Evolutionary conservation across 2,329 filamentous ascomycete species (phyloP).

Genomic region (Cytospora leucostoma): DNA sequence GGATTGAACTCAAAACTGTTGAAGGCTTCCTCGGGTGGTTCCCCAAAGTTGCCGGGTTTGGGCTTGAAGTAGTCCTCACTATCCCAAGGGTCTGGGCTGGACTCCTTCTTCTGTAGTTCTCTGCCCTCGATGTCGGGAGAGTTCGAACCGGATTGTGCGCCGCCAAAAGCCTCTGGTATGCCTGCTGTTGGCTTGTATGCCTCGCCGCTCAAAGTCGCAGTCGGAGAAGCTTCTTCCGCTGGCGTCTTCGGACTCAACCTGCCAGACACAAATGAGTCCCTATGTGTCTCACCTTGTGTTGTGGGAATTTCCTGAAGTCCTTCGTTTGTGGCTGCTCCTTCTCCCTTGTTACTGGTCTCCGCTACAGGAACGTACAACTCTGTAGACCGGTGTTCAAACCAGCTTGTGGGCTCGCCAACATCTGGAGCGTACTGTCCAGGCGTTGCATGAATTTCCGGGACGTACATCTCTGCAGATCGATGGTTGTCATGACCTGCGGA

Average conservation of each 20-base stretch:
- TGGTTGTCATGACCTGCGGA: background rate
- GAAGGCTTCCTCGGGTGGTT: slow-evolving; percentile 7
- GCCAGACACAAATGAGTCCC: background rate
- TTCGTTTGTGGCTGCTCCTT: background rate
- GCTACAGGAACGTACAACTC: slow-evolving; percentile 8
- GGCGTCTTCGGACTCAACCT: background rate
- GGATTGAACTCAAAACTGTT: slow-evolving; percentile 33
- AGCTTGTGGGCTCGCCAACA: background rate
- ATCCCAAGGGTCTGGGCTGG: slow-evolving; percentile 32
- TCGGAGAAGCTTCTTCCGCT: background rate
- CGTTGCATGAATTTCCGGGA: background rate
- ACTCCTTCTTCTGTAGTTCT: slow-evolving; percentile 24
- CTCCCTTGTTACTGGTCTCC: background rate
- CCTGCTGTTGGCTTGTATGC: background rate
- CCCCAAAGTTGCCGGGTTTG: slow-evolving; percentile 24
- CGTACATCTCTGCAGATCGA: slow-evolving; percentile 14
- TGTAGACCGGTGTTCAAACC: slow-evolving; percentile 1
- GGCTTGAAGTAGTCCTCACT: slow-evolving; percentile 34
- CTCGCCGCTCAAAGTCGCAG: background rate
- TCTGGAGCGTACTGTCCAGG: slow-evolving; percentile 6
- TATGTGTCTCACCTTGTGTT: background rate
- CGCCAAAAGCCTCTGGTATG: background rate
- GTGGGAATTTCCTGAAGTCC: slow-evolving; percentile 4
- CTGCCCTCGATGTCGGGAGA: slow-evolving; percentile 28
- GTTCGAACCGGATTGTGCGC: background rate